A percentile compares a stretch with the other conserved stretches of the same genome.
Conservation (phyloP, 768 basidiomycete genomes). For the Leccinellum rugosiceps region DNA sequence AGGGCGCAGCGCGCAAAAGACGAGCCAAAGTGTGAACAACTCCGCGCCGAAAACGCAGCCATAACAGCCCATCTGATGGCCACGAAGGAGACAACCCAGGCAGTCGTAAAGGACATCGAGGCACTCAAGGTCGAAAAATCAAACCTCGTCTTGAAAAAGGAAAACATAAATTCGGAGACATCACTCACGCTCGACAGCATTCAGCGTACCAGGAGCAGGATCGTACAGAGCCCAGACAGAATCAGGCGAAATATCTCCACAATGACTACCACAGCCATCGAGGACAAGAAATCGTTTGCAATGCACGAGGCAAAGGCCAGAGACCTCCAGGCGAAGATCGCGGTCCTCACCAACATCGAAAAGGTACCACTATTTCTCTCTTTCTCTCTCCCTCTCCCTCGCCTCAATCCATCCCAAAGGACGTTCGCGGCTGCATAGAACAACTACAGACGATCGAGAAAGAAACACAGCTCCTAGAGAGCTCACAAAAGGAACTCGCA, state of each 20-base stretch:
- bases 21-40: constrained; percentile 61
- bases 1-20: constrained; percentile 67
- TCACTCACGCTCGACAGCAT: constrained; percentile 58
- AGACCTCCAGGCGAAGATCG: constrained; percentile 73
- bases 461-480: constrained; percentile 61
- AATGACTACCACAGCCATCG: constrained; percentile 65
- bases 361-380: constrained; percentile 56
- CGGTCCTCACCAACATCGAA: constrained; percentile 69
- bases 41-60: constrained; percentile 57
- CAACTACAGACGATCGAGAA: constrained; percentile 73
- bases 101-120: constrained; percentile 63
- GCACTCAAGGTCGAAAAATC: constrained; percentile 70
- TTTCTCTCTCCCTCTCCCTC: background rate
- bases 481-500: constrained; percentile 61
- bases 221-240: constrained; percentile 90
- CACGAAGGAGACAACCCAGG: constrained; percentile 62
- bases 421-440: constrained; percentile 67
- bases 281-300: constrained; percentile 67
- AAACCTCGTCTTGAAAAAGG: constrained; percentile 61
- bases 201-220: constrained; percentile 61
- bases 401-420: constrained; percentile 38
- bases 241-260: constrained; percentile 76
- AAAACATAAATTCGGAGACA: constrained; percentile 60
- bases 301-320: constrained; percentile 70
- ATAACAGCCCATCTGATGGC: constrained; percentile 65